phyloP scores from a whole-genome alignment of 345 rosid genomes.

The Heritiera littoralis region DNA sequence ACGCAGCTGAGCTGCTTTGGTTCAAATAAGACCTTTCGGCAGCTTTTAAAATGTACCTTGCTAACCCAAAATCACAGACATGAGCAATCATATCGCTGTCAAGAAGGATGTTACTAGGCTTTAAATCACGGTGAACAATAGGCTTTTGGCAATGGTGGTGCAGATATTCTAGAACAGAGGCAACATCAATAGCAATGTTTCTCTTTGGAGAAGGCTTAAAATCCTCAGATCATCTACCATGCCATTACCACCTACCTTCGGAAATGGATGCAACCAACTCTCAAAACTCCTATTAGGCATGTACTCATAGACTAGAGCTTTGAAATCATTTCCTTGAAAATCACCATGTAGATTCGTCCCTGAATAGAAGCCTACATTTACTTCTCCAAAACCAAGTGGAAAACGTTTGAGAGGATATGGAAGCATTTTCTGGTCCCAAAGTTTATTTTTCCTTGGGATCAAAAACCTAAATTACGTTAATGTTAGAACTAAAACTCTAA shows the following conservation, averaged over 20 bases:
- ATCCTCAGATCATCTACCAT: neutral
- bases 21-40: neutral
- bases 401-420: too few relatives aligned
- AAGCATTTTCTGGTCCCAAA: too few relatives aligned
- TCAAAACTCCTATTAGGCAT: constrained; percentile 26
- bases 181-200: constrained; percentile 22
- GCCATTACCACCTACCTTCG: neutral
- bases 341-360: neutral
- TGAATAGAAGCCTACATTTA: too few relatives aligned
- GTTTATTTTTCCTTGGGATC: too few relatives aligned
- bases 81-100: constrained; percentile 15
- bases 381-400: too few relatives aligned
- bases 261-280: constrained; percentile 17
- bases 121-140: constrained; percentile 31
- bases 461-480: too few relatives aligned
- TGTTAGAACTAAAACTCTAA: too few relatives aligned
- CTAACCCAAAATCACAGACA: constrained; percentile 17
- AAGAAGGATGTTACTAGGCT: constrained; percentile 23
- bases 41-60: neutral
- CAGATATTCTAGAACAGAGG: constrained; percentile 27
- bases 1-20: neutral
- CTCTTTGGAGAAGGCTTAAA: constrained; percentile 10
- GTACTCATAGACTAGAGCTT: constrained; percentile 23
- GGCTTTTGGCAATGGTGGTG: constrained; percentile 21
- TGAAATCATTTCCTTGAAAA: constrained; percentile 28